Base-by-base conservation (phyloP, 2,329 filamentous ascomycete genomes). In the Botryotinia convoluta region DNA sequence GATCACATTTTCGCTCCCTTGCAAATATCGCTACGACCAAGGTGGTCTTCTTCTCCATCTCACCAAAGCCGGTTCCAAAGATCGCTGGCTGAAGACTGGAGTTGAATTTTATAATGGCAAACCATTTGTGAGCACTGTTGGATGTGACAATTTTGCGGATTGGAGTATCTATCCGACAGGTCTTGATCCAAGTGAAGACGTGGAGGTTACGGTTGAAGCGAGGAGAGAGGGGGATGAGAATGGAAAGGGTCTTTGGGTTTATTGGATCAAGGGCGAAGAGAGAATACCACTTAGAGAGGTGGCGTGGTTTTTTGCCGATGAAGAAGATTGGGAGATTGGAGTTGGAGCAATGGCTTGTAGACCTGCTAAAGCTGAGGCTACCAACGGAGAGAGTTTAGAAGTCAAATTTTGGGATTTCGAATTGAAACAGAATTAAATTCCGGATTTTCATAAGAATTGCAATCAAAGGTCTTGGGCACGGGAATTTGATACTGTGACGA, bases 11-110 rank as follows among this genome's bases (percentile, higher is more conserved):
- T 72, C 63, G 0, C 54, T 48, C 44, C 64, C 44, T 37, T 72
- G 64, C 48, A 57, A 42, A 32, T 37, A 69, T 16, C 71, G 57
- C 29, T 72, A 69, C 45, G 71, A 72, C 18, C 71, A 72, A 72
- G 71, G 26, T 35, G 64, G 71, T 4, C 64, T 72, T 12, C 64
- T 72, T 26, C 71, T 72, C 12, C 63, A 42, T 20, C 63, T 72
- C n/a, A 60, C 51, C 26, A 45, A 60, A 18, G 2, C 29, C 14
- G 42, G 44, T 22, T 26, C 51, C 0, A 62, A 57, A 22, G 71
- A 68, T n/a, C 63, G 65, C 20, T 72, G 71, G 71, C 12, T 72
- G 1, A 72, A 72, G 42, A 70, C 64, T 12, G 71, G 71, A 4
- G 35, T 72, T n/a, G 71, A 72, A 37, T 51, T 61, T 54, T 72